Percentiles rank a stretch among this genome's conserved stretches.
phyloP scores from a whole-genome alignment of 345 rosid genomes.

The Camelina laxa region DNA sequence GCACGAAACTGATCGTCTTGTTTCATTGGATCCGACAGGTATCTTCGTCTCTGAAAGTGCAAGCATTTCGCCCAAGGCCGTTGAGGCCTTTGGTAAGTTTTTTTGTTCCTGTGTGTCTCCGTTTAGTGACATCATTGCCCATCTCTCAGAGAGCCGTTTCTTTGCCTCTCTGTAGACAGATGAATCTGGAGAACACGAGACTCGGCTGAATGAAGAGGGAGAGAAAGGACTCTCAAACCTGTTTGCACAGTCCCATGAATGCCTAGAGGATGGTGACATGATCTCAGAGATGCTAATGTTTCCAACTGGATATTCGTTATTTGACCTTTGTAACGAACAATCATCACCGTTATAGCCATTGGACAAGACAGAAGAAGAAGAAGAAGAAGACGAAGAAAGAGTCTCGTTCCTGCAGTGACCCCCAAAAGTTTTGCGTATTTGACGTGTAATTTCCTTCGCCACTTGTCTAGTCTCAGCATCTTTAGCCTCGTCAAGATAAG shows the following conservation, averaged over 20 bases:
- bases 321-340: conserved; percentile 72
- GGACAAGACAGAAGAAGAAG: conserved; percentile 76
- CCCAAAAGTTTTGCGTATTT: conserved; percentile 54
- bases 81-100: conserved; percentile 61
- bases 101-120: conserved; percentile 61
- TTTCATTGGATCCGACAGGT: conserved; percentile 47
- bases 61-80: conserved; percentile 96
- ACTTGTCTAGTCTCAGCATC: conserved; percentile 69
- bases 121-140: conserved; percentile 86
- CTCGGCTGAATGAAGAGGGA: conserved; percentile 69
- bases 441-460: conserved; percentile 62
- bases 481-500: conserved; percentile 54
- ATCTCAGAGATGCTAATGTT: conserved; percentile 79
- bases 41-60: conserved; percentile 69
- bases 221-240: conserved; percentile 74
- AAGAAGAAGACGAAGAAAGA: conserved; percentile 38
- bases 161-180: conserved; percentile 68
- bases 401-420: conserved; percentile 72
- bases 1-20: conserved; percentile 61
- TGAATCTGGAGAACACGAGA: conserved; percentile 86
- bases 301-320: conserved; percentile 58
- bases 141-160: conserved; percentile 83
- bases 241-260: conserved; percentile 85
- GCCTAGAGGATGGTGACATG: conserved; percentile 75
- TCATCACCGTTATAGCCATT: conserved; percentile 79